Percentiles rank a stretch among this genome's conserved stretches.
phyloP scores from a whole-genome alignment of 345 rosid genomes.

The Bruguiera gymnorhiza region DNA sequence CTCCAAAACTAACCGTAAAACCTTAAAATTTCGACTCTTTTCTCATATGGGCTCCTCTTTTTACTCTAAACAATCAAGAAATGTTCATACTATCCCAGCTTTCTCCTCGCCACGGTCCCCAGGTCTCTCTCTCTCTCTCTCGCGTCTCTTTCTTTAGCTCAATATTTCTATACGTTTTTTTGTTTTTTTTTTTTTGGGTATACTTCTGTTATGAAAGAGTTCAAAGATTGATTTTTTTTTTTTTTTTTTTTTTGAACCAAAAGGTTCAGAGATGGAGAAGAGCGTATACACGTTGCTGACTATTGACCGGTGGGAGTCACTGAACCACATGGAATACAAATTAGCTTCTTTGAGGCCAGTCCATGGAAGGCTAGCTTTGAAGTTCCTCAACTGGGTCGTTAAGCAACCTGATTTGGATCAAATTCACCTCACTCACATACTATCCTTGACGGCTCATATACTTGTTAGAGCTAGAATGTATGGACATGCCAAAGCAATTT shows the following conservation, averaged over 20 bases:
- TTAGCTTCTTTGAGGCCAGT: constrained; percentile 65
- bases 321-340: constrained; percentile 76
- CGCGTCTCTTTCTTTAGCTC: neutral
- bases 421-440: constrained; percentile 50
- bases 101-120: constrained; percentile 18
- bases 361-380: constrained; percentile 85
- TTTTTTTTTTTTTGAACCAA: neutral
- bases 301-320: constrained; percentile 80
- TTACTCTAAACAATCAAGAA: constrained; percentile 16
- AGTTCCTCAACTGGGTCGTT: constrained; percentile 70
- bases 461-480: constrained; percentile 87
- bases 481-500: constrained; percentile 51
- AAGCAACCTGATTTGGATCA: constrained; percentile 66
- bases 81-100: constrained; percentile 19
- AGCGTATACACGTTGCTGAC: constrained; percentile 75
- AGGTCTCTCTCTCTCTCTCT: constrained; percentile 24
- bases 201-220: neutral
- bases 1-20: constrained; percentile 15
- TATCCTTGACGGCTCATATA: constrained; percentile 61
- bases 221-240: neutral
- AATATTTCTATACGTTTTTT: neutral
- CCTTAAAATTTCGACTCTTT: constrained; percentile 29
- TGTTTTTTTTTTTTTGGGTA: neutral
- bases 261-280: constrained; percentile 55
- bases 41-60: constrained; percentile 23